These are phyloP conservation scores for Colletotrichum liaoningense DNA, from an alignment of 2,329 filamentous ascomycete genomes.

Conservation along the genomic window DNA sequence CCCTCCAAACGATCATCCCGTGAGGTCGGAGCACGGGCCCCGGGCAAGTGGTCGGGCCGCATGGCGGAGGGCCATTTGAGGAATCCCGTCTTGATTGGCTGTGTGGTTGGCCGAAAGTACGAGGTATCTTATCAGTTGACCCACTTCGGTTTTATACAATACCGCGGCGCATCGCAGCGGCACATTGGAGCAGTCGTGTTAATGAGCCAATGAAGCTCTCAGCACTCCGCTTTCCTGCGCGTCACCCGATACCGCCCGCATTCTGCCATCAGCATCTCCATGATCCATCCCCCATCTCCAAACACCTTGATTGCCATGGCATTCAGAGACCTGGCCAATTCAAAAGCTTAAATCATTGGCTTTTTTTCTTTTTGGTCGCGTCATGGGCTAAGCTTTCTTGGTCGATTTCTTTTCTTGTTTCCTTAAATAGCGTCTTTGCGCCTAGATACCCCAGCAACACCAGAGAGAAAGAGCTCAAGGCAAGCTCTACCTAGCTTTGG, in stretches of 20 bases:
- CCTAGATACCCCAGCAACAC: constrained; percentile 20
- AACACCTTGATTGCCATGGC: constrained; percentile 4
- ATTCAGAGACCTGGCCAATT: not conserved
- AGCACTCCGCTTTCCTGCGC: not conserved
- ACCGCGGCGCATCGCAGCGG: no score
- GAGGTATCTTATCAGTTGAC: no score
- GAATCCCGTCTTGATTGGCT: constrained; percentile 1
- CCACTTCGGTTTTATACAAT: constrained; percentile 3
- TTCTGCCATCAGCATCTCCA: constrained; percentile 18
- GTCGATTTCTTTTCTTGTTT: constrained; percentile 6
- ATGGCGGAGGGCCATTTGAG: not conserved
- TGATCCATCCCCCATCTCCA: not conserved
- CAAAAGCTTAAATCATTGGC: not conserved
- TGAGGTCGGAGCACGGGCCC: constrained; percentile 18
- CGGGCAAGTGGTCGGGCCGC: constrained; percentile 33
- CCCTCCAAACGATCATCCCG: constrained; percentile 8
- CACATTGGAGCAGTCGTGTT: constrained; percentile 1
- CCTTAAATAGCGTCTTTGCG: constrained; percentile 12
- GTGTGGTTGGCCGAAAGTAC: no score
- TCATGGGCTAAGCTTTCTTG: constrained; percentile 7
- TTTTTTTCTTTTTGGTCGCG: not conserved
- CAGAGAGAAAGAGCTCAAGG: not conserved
- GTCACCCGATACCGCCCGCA: constrained; percentile 1
- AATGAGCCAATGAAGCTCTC: constrained; percentile 20
- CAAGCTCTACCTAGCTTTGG: not conserved